Percentiles rank a stretch among this genome's conserved stretches.
Evolutionary conservation across 371 early-diverging fungal genomes (phyloP).

Genomic region (Umbelopsis sp.): DNA sequence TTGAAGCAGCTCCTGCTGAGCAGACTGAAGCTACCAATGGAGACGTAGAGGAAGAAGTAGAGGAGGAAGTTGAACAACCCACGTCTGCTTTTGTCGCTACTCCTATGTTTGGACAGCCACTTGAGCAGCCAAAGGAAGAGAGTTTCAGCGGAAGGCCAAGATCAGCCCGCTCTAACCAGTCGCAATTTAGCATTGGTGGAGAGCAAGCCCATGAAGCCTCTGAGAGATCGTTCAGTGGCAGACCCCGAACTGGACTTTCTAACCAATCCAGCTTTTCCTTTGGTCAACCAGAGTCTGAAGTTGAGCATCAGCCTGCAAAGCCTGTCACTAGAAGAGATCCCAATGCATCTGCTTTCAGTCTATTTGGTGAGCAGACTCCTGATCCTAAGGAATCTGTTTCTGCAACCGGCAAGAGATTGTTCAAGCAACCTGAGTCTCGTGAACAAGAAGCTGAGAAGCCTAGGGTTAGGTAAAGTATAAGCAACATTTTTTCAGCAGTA

Average conservation of each 20-base stretch:
- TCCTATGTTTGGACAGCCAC: slow-evolving; percentile 2
- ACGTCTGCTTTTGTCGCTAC: neutral
- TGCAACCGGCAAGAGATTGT: neutral
- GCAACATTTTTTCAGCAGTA: neutral
- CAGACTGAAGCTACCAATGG: neutral
- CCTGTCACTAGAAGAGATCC: slow-evolving; percentile 11
- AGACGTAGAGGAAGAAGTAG: neutral
- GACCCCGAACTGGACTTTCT: neutral
- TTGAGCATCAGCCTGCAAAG: neutral
- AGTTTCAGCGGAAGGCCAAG: slow-evolving; percentile 9
- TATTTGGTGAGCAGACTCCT: neutral
- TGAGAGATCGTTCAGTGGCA: slow-evolving; percentile 10
- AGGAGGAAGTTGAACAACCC: neutral
- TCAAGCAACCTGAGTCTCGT: slow-evolving; percentile 1
- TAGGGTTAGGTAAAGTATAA: neutral
- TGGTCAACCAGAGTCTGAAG: neutral
- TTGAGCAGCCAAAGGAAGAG: neutral
- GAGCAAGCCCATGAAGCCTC: neutral
- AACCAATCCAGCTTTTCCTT: slow-evolving; percentile 12
- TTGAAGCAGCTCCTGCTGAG: neutral
- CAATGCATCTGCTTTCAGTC: slow-evolving; percentile 1
- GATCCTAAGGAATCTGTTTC: neutral
- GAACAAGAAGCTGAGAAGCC: slow-evolving; percentile 8
- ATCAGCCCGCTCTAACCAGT: slow-evolving; percentile 3
- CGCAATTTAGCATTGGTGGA: slow-evolving; percentile 2